phyloP scores from a whole-genome alignment of 1,284 basidiomycete genomes.

The Xerocomus amazonicus region DNA sequence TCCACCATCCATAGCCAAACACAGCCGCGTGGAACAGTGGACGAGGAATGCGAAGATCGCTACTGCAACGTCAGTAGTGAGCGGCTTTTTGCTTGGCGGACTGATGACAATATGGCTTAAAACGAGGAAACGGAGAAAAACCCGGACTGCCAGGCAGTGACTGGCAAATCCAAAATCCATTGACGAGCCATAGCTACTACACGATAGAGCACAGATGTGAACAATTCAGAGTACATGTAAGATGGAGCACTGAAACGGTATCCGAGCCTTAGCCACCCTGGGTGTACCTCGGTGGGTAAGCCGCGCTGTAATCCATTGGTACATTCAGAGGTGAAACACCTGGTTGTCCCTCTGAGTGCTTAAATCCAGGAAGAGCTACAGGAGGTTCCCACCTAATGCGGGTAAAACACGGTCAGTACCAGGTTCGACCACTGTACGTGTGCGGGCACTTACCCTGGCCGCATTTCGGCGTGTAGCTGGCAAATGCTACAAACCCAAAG shows the following conservation, averaged over 20 bases:
- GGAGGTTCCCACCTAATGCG: conserved; percentile 44
- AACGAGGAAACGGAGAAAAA: conserved; percentile 5
- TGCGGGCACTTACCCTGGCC: conserved; percentile 37
- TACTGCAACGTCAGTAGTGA: conserved; percentile 16
- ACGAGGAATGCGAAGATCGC: conserved; percentile 15
- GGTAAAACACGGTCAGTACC: neutral
- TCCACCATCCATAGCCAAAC: conserved; percentile 22
- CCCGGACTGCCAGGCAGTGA: conserved; percentile 2
- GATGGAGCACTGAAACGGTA: neutral
- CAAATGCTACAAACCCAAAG: conserved; percentile 55
- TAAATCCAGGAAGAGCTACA: conserved; percentile 31
- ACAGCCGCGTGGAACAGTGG: conserved; percentile 14
- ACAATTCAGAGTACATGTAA: neutral
- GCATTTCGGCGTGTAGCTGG: conserved; percentile 45
- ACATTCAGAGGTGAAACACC: conserved; percentile 1
- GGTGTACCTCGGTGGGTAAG: conserved; percentile 31
- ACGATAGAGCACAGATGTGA: neutral
- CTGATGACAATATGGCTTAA: conserved; percentile 23
- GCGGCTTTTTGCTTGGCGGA: conserved; percentile 35
- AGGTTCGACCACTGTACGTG: neutral
- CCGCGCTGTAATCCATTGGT: conserved; percentile 13
- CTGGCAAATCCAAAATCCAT: neutral
- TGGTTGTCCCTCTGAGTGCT: conserved; percentile 26
- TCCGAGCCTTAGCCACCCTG: conserved; percentile 11
- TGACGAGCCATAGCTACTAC: conserved; percentile 1